These are phyloP conservation scores for Phytophthora nicotianae DNA, from an alignment of 352 stramenopile species.

Conservation along the genomic window DNA sequence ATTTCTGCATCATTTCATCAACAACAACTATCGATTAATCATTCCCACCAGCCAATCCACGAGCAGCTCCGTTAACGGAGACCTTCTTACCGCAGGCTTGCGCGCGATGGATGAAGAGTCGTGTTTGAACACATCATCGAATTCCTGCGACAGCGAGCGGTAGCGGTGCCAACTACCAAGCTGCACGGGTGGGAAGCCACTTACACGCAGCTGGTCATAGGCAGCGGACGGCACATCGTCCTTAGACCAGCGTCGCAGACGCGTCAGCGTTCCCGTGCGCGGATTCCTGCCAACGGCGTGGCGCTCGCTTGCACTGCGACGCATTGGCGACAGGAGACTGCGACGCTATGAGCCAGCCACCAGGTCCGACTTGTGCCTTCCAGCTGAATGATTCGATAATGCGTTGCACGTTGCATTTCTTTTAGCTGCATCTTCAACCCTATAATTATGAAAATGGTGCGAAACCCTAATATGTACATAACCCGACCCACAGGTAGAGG, in stretches of 20 bases:
- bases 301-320: conserved; percentile 27
- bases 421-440: conserved; percentile 31
- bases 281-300: conserved; percentile 12
- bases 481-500: conserved; percentile 7
- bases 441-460: neutral
- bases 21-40: conserved; percentile 3
- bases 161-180: conserved; percentile 70
- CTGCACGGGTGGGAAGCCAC: conserved; percentile 61
- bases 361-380: neutral
- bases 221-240: conserved; percentile 30
- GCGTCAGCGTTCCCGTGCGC: conserved; percentile 14
- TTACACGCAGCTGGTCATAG: conserved; percentile 46
- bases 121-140: conserved; percentile 47
- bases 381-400: conserved; percentile 26
- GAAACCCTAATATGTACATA: conserved; percentile 16
- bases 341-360: conserved; percentile 1
- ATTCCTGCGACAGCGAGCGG: conserved; percentile 68
- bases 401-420: conserved; percentile 23
- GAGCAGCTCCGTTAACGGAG: conserved; percentile 17
- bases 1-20: conserved; percentile 42
- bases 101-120: conserved; percentile 43
- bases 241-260: conserved; percentile 30
- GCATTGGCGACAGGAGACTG: conserved; percentile 15
- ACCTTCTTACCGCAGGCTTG: conserved; percentile 37
- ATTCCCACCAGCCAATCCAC: neutral